Percentiles rank a stretch among this genome's conserved stretches.
Evolutionary conservation across 2,329 filamentous ascomycete genomes (phyloP).

Genomic region (Epichloe amarillans): DNA sequence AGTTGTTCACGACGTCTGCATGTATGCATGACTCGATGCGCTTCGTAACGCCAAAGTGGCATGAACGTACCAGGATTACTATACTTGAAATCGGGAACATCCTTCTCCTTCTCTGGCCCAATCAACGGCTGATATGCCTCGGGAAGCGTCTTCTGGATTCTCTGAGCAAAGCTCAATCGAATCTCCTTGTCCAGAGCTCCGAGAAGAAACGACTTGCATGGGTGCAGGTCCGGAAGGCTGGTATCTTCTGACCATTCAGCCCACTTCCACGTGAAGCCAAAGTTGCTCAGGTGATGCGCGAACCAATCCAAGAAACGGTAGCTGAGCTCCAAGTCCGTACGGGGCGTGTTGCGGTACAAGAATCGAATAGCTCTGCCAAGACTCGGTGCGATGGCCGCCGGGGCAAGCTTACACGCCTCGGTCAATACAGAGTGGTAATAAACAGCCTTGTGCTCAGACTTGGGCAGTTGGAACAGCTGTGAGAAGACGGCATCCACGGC

Average conservation of each 20-base stretch:
- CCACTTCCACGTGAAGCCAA: conserved; percentile 99
- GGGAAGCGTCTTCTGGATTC: conserved; percentile 87
- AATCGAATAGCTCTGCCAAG: conserved; percentile 86
- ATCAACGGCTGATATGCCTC: conserved; percentile 72
- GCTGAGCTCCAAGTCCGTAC: conserved; percentile 73
- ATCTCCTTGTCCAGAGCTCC: conserved; percentile 94
- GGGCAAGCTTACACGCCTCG: conserved; percentile 89
- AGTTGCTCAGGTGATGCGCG: conserved; percentile 93
- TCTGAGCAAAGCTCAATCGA: conserved; percentile 85
- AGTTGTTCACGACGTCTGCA: too few relatives aligned
- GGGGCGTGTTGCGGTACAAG: conserved; percentile 69
- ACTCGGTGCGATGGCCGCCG: conserved; percentile 89
- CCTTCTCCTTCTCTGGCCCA: conserved; percentile 77
- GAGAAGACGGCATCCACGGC: conserved; percentile 97
- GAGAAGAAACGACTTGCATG: conserved; percentile 84
- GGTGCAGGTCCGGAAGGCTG: conserved; percentile 60
- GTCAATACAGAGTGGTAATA: conserved; percentile 95
- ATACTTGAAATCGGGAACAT: conserved; percentile 94
- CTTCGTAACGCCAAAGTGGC: too few relatives aligned
- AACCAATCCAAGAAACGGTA: conserved; percentile 97
- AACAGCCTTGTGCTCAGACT: conserved; percentile 81
- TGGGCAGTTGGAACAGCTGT: conserved; percentile 78
- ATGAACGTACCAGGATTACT: conserved; percentile 50
- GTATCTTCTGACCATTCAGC: conserved; percentile 90
- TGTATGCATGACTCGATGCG: too few relatives aligned